A percentile compares a stretch with the other conserved stretches of the same genome.
These are phyloP conservation scores for Beauveria medogensis DNA, from an alignment of 2,329 filamentous ascomycete species.

Conservation along the genomic window DNA sequence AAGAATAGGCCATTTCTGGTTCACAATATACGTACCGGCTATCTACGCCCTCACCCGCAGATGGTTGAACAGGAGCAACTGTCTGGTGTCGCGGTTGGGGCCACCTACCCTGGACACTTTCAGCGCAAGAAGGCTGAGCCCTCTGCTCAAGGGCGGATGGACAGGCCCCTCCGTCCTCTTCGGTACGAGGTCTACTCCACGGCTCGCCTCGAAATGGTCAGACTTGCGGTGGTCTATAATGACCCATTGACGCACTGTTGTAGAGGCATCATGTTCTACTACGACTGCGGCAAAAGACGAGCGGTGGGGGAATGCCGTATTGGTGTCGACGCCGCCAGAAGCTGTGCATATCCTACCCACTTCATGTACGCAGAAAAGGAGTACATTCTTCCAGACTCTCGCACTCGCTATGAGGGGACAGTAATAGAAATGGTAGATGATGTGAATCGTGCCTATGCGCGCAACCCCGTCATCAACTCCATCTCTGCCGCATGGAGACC, in stretches of 20 bases:
- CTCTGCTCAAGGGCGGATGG: background rate
- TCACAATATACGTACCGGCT: background rate
- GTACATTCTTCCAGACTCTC: background rate
- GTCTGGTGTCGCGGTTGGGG: background rate
- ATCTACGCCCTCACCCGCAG: background rate
- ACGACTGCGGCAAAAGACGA: background rate
- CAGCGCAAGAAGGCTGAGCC: background rate
- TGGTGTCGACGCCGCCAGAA: background rate
- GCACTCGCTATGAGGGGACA: background rate
- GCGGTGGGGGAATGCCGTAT: constrained; percentile 1
- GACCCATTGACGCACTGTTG: background rate
- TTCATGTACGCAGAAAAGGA: constrained; percentile 3
- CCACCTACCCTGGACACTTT: background rate
- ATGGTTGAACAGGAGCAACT: constrained; percentile 1
- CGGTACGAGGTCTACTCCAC: background rate
- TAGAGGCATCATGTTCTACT: constrained; percentile 4
- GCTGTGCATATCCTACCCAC: background rate
- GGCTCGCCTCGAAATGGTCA: background rate
- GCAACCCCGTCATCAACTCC: background rate
- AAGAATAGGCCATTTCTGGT: background rate
- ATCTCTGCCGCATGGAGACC: background rate
- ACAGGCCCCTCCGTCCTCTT: background rate
- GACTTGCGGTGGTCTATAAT: background rate
- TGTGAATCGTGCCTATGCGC: background rate
- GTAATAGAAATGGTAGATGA: constrained; percentile 1